Evolutionary conservation across 2,329 filamentous ascomycete genomes (phyloP).

Genomic region (Ceratocystis eucalypticola): DNA sequence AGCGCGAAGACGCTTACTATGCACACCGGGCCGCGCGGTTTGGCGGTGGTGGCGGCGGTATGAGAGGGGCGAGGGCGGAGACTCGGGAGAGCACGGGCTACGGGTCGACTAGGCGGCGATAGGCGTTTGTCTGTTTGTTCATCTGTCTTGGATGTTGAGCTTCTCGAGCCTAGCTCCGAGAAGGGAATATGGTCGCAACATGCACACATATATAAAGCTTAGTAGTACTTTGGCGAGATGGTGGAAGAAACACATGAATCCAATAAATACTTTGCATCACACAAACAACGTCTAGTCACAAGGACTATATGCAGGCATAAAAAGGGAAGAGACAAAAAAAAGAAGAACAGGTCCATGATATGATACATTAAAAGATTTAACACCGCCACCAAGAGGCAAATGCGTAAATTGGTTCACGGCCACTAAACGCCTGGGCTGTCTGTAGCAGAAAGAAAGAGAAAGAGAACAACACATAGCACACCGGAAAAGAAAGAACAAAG

Average conservation of each 20-base stretch:
- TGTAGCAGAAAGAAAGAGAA: neutral
- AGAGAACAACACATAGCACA: constrained; percentile 4
- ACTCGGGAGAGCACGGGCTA: constrained; percentile 52
- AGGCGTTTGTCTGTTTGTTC: constrained; percentile 27
- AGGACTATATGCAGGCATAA: neutral
- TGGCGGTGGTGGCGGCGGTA: neutral
- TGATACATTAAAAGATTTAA: constrained; percentile 2
- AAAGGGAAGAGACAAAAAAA: neutral
- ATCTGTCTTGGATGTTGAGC: too few relatives aligned
- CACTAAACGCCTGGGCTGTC: neutral
- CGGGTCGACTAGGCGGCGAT: constrained; percentile 47
- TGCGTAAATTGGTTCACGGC: neutral
- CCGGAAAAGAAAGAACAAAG: neutral
- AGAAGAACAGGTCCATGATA: neutral
- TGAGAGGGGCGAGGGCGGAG: constrained; percentile 6
- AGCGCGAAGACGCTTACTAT: constrained; percentile 20
- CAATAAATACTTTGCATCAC: neutral
- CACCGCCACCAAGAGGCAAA: neutral
- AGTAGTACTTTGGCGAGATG: neutral
- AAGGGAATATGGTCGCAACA: too few relatives aligned
- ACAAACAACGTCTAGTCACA: neutral
- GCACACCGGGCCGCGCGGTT: neutral
- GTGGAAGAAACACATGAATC: neutral
- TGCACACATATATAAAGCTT: too few relatives aligned
- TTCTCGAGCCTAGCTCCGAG: too few relatives aligned